Conservation (phyloP, 495 filamentous ascomycete species). For the Penicillium paxilli region DNA sequence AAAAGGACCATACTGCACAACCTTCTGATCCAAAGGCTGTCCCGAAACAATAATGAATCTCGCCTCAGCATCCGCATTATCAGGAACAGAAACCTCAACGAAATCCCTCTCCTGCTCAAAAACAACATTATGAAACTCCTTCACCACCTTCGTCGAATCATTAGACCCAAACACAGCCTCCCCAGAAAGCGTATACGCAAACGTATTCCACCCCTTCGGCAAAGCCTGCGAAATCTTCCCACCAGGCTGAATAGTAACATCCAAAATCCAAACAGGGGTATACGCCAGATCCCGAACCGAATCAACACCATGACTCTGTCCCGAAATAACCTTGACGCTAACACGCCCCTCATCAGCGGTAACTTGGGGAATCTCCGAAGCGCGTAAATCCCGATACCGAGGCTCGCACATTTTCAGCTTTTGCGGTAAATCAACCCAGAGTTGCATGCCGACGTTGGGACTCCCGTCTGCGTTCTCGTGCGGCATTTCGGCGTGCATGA, state of each 20-base stretch:
- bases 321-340: slow-evolving; percentile 83
- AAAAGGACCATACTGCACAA: slow-evolving; percentile 96
- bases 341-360: slow-evolving; percentile 71
- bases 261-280: slow-evolving; percentile 91
- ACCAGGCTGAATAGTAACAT: slow-evolving; percentile 80
- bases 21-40: slow-evolving; percentile 82
- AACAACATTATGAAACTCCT: slow-evolving; percentile 83
- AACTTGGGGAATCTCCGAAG: slow-evolving; percentile 72
- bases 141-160: slow-evolving; percentile 55
- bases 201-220: slow-evolving; percentile 85
- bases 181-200: slow-evolving; percentile 80
- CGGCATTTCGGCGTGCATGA: slow-evolving; percentile 98
- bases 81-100: slow-evolving; percentile 67
- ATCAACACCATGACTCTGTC: slow-evolving; percentile 79
- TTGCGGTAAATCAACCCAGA: slow-evolving; percentile 91
- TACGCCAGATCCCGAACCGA: slow-evolving; percentile 87
- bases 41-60: slow-evolving; percentile 83
- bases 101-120: slow-evolving; percentile 80
- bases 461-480: slow-evolving; percentile 72
- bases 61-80: slow-evolving; percentile 62
- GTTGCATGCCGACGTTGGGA: slow-evolving; percentile 83
- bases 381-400: slow-evolving; percentile 80
- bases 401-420: slow-evolving; percentile 86
- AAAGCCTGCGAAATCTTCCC: slow-evolving; percentile 70
- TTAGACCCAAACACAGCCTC: slow-evolving; percentile 64